These are phyloP conservation scores for Neurospora terricola DNA, from an alignment of 495 filamentous ascomycete species.

Conservation along the genomic window DNA sequence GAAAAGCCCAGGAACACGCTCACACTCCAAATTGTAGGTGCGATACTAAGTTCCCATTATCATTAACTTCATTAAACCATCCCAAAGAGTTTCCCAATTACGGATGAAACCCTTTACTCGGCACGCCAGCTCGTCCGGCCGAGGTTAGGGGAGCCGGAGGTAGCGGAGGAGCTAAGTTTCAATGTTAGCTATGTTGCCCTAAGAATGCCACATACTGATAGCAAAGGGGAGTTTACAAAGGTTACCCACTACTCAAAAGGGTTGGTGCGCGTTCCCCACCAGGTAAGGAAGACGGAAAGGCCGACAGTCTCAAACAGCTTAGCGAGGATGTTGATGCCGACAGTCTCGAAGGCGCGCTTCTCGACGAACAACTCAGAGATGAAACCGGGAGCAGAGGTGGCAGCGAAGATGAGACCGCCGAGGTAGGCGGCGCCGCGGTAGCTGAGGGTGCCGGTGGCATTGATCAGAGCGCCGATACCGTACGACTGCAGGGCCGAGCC, in stretches of 20 bases:
- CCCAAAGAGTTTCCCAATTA: neutral
- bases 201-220: neutral
- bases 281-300: constrained; percentile 82
- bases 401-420: constrained; percentile 82
- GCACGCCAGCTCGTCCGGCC: constrained; percentile 14
- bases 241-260: constrained; percentile 51
- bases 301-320: constrained; percentile 90
- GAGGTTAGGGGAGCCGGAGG: neutral
- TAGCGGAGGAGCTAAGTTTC: neutral
- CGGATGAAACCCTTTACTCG: constrained; percentile 6
- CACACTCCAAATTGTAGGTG: constrained; percentile 1
- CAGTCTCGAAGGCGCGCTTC: constrained; percentile 80
- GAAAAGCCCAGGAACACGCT: neutral
- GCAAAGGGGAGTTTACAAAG: neutral
- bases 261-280: constrained; percentile 92
- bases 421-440: constrained; percentile 97
- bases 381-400: constrained; percentile 80
- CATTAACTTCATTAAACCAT: neutral
- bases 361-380: constrained; percentile 80
- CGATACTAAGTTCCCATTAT: constrained; percentile 1
- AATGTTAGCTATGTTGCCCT: no score
- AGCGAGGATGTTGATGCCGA: constrained; percentile 72
- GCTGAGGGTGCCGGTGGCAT: constrained; percentile 83
- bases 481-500: constrained; percentile 89
- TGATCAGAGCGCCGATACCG: constrained; percentile 89